phyloP scores from a whole-genome alignment of 2,329 filamentous ascomycete genomes.

The Pseudopithomyces chartarum region DNA sequence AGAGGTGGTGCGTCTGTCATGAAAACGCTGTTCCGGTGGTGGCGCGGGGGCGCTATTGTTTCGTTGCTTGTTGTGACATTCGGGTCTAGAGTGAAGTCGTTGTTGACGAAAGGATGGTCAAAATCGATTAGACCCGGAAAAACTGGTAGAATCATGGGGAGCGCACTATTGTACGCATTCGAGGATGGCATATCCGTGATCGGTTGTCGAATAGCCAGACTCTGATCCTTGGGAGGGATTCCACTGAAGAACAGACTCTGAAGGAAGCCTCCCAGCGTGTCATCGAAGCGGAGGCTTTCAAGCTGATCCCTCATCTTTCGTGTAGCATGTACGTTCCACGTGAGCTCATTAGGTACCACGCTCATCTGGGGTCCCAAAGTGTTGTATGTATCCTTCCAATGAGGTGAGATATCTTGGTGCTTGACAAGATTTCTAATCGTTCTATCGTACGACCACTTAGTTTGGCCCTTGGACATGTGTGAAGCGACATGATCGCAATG shows the following conservation, averaged over 20 bases:
- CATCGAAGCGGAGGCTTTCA: conserved; percentile 8
- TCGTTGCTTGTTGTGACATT: not conserved
- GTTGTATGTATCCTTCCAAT: conserved; percentile 9
- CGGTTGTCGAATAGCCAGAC: not conserved
- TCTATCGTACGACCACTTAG: conserved; percentile 12
- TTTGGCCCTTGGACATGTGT: conserved; percentile 5
- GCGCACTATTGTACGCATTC: not conserved
- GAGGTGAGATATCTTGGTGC: not conserved
- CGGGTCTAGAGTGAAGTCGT: no score
- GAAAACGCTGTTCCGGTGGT: not conserved
- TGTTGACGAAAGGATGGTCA: not conserved
- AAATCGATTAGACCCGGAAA: not conserved
- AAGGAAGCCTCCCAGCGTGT: conserved; percentile 3
- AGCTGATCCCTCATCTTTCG: conserved; percentile 10
- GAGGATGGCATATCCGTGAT: not conserved
- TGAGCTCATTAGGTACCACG: conserved; percentile 4
- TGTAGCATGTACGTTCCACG: conserved; percentile 11
- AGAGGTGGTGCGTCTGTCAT: conserved; percentile 5
- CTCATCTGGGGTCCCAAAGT: conserved; percentile 3
- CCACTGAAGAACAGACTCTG: conserved; percentile 11
- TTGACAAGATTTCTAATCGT: conserved; percentile 14
- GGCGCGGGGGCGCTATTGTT: not conserved
- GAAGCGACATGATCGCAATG: conserved; percentile 14
- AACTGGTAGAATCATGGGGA: not conserved
- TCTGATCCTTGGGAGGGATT: not conserved